Base-by-base conservation (phyloP, 139 green algal genomes). In the Parachlorella kessleri region DNA sequence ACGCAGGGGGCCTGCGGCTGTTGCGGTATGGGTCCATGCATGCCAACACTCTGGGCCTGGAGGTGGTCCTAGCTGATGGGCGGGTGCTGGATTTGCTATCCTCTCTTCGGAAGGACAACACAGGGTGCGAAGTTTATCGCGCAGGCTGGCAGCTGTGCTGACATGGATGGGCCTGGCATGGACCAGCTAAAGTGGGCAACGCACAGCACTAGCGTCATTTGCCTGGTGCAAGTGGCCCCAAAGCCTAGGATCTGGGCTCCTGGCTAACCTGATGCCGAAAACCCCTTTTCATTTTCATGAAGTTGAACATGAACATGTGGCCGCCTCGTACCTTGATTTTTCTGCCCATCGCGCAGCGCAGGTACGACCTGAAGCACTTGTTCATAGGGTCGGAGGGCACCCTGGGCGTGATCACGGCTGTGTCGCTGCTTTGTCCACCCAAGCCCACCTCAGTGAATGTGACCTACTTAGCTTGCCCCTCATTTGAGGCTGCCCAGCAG, bases 371-470 rank as follows among this genome's bases (percentile, higher is more conserved):
- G 39, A 98, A 99, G 90, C 94, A 99, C 83, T 88, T 99, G 30
- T 98, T 99, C 86, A 97, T 99, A 21, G 97, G 96, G 2, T 90
- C 87, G 3, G 97, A 99, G 83, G 97, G 97, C 55, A 98, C 91
- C 14, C 87, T 99, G 63, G 97, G 92, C n/a, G 72, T 98, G 6
- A 82, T 98, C 41, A 97, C 94, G 1, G 87, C 85, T 2, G 94
- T 96, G 0, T 86, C 93, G 18, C 86, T 99, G 2, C 86, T 94
- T 72, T 95, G 92, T 75, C 87, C 90, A 1, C 88, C 92, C 3
- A 74, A 76, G 18, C 86, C 94, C 6, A 30, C 84, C 8, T 89
- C 92, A 2, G 87, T 96, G 7, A 85, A 99, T 30, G 76, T 95
- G 9, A 85, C 86, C 3, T 94, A 97, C 66, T 85, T 98, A 21